Evolutionary conservation across 208 protist genomes (phyloP).

Genomic region (Trypanosoma lewisi): DNA sequence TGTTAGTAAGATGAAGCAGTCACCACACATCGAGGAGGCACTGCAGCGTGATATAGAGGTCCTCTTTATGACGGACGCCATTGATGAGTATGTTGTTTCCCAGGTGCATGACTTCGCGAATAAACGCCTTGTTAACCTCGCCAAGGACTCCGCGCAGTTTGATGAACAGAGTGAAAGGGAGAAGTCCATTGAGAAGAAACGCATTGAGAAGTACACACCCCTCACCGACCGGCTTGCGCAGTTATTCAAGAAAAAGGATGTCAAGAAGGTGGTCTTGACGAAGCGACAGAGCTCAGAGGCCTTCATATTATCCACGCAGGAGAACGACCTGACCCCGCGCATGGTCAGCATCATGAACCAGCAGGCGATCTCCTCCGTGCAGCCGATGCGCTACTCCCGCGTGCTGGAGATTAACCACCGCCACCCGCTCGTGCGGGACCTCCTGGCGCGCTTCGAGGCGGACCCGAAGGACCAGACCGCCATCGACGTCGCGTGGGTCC

Average conservation of each 20-base stretch:
- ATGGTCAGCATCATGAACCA: constrained; percentile 96
- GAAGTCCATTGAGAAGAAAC: constrained; percentile 91
- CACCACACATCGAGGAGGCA: constrained; percentile 86
- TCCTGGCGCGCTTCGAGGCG: constrained; percentile 84
- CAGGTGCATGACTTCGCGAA: constrained; percentile 93
- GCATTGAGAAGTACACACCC: constrained; percentile 84
- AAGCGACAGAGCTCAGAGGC: constrained; percentile 94
- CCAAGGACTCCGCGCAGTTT: constrained; percentile 95
- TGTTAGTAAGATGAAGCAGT: constrained; percentile 71
- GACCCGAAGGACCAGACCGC: constrained; percentile 82
- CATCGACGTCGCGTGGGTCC: constrained; percentile 90
- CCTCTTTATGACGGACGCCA: constrained; percentile 95
- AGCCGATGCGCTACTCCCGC: constrained; percentile 66
- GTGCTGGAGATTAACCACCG: constrained; percentile 98
- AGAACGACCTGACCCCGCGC: constrained; percentile 95
- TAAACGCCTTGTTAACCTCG: constrained; percentile 96
- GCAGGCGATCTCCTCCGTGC: constrained; percentile 84
- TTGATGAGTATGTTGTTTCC: constrained; percentile 98
- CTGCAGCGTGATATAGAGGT: constrained; percentile 85
- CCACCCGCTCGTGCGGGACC: constrained; percentile 95
- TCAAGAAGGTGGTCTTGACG: constrained; percentile 91
- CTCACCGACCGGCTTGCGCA: constrained; percentile 83
- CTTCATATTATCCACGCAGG: constrained; percentile 90
- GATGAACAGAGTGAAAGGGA: constrained; percentile 88
- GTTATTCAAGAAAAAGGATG: constrained; percentile 65